Percentiles rank a stretch among this genome's conserved stretches.
These are phyloP conservation scores for Prototheca cutis DNA, from an alignment of 163 green algal species.

Conservation along the genomic window DNA sequence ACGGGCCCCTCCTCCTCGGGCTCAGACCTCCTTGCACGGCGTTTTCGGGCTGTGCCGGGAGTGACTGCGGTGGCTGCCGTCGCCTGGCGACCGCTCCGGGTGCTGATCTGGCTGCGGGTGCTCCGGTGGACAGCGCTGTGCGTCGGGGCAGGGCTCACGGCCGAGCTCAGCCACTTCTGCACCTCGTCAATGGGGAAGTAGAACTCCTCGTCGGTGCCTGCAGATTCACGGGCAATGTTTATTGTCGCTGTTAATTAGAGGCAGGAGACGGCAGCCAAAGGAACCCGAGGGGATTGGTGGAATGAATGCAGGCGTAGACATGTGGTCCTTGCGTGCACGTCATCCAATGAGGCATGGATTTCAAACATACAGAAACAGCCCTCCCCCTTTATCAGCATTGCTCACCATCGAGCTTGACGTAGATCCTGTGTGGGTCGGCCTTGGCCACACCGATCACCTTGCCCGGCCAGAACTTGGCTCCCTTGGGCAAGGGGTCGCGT, in stretches of 20 bases:
- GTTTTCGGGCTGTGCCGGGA: too few species aligned
- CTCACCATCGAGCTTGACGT: not conserved
- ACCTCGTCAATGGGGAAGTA: conserved; percentile 7
- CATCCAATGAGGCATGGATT: too few species aligned
- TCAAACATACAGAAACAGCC: too few species aligned
- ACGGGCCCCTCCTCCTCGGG: not conserved
- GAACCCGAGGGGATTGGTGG: not conserved
- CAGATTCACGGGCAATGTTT: too few species aligned
- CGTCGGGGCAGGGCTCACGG: not conserved
- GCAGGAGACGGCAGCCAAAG: too few species aligned
- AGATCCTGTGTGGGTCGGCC: not conserved
- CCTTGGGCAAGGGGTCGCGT: not conserved
- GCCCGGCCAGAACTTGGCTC: not conserved
- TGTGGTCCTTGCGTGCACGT: not conserved
- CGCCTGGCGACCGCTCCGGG: too few species aligned
- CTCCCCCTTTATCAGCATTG: conserved; percentile 1
- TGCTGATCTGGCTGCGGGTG: not conserved
- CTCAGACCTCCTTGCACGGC: not conserved
- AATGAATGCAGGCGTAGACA: not conserved
- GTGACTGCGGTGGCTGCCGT: too few species aligned
- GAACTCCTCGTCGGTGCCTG: not conserved
- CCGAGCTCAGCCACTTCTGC: not conserved
- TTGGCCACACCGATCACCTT: not conserved
- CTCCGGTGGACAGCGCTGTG: not conserved
- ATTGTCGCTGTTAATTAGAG: too few species aligned